These are phyloP conservation scores for Scolecobasidium constrictum DNA, from an alignment of 2,329 filamentous ascomycete species.

Conservation along the genomic window DNA sequence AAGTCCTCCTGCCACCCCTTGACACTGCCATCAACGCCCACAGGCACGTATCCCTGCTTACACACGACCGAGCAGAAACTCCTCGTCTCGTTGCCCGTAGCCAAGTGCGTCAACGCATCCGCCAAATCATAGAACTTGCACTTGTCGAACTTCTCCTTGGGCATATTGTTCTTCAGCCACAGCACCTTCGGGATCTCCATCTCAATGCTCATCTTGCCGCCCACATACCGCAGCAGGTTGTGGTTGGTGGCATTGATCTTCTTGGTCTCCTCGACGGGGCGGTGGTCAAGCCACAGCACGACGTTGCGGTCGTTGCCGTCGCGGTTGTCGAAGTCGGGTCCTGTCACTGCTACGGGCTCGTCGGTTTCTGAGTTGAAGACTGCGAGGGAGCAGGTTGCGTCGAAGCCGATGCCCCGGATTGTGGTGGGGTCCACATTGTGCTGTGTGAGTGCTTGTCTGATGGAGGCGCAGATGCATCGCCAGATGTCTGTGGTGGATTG, in stretches of 20 bases:
- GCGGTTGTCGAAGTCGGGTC: constrained; percentile 67
- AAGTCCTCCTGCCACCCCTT: constrained; percentile 99
- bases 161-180: constrained; percentile 99
- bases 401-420: constrained; percentile 88
- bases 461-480: constrained; percentile 83
- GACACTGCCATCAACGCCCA: constrained; percentile 93
- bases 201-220: constrained; percentile 96
- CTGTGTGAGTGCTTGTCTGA: constrained; percentile 71
- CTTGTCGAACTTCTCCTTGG: constrained; percentile 72
- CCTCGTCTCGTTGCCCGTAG: constrained; percentile 81
- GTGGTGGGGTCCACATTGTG: constrained; percentile 64
- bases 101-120: constrained; percentile 87
- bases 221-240: constrained; percentile 89
- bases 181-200: constrained; percentile 99
- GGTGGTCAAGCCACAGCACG: constrained; percentile 94
- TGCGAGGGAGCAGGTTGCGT: constrained; percentile 94
- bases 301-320: constrained; percentile 83
- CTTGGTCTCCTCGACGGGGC: constrained; percentile 79
- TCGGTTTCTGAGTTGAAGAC: constrained; percentile 85
- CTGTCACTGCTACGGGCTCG: constrained; percentile 83
- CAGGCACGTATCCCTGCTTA: constrained; percentile 92
- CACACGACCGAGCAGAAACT: constrained; percentile 95
- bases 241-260: constrained; percentile 90
- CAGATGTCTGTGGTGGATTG: constrained; percentile 98
- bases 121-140: constrained; percentile 97